Conservation (phyloP, 2,329 filamentous ascomycete genomes). For the Colletotrichum musicola region DNA sequence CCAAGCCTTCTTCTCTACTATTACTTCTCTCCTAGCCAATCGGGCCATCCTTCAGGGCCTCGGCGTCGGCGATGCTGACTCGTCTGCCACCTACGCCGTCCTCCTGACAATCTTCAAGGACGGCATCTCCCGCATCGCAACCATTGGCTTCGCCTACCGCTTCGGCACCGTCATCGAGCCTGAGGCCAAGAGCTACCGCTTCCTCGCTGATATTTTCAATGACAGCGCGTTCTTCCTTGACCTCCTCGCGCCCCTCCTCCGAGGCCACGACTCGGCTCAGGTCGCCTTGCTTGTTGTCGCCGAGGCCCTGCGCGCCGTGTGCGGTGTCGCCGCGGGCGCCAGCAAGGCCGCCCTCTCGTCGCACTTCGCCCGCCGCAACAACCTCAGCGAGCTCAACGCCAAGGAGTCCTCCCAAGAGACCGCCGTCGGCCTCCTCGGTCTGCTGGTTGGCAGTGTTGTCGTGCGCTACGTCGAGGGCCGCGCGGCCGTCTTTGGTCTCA, state of each 20-base stretch:
- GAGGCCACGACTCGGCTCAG: conserved; percentile 61
- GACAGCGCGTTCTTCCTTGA: conserved; percentile 90
- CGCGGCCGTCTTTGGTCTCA: conserved; percentile 77
- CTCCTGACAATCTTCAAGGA: conserved; percentile 87
- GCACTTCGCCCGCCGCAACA: conserved; percentile 90
- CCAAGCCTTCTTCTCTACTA: conserved; percentile 87
- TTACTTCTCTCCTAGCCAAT: conserved; percentile 83
- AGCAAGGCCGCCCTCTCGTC: conserved; percentile 92
- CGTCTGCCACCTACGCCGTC: conserved; percentile 83
- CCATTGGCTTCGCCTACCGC: conserved; percentile 86
- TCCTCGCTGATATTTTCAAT: conserved; percentile 90
- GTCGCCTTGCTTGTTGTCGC: conserved; percentile 63
- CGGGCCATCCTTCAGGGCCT: conserved; percentile 83
- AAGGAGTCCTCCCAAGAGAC: conserved; percentile 97
- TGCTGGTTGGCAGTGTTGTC: conserved; percentile 85
- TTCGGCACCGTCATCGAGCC: conserved; percentile 87
- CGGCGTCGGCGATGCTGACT: conserved; percentile 85
- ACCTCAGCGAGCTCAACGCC: conserved; percentile 92
- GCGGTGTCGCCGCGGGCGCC: conserved; percentile 90
- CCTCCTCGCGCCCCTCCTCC: conserved; percentile 79
- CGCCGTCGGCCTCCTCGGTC: conserved; percentile 87
- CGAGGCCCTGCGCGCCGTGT: conserved; percentile 72
- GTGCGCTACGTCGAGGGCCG: conserved; percentile 81
- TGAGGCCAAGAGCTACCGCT: conserved; percentile 90
- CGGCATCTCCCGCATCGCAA: conserved; percentile 83